phyloP scores from a whole-genome alignment of 2,329 filamentous ascomycete genomes.

The Aphanocladium album region DNA sequence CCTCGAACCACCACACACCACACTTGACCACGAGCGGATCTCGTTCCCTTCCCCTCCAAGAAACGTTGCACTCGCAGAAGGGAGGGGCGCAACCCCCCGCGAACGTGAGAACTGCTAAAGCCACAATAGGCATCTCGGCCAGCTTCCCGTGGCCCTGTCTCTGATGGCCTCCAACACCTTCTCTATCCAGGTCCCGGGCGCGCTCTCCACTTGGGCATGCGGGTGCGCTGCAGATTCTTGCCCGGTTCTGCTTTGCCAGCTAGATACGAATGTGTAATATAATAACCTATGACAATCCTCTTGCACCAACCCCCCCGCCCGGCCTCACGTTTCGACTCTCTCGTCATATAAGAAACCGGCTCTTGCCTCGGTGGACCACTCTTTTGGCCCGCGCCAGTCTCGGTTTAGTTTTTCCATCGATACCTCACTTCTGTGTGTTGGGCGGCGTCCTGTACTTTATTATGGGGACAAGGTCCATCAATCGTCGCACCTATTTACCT shows the following conservation, averaged over 20 bases:
- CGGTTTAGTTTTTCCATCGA: not conserved
- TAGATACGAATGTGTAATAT: not conserved
- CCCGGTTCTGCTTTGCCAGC: not conserved
- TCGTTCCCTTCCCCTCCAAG: not conserved
- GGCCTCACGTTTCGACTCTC: not conserved
- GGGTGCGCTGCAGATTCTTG: not conserved
- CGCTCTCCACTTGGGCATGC: conserved; percentile 1
- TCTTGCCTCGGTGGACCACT: not conserved
- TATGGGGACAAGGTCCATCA: conserved; percentile 7
- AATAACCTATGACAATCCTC: not conserved
- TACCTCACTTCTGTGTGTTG: not conserved
- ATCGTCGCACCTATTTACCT: conserved; percentile 3
- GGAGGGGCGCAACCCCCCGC: not conserved
- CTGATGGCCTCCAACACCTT: not conserved
- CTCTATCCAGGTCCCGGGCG: not conserved
- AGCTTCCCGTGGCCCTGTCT: not conserved
- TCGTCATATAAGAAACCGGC: not conserved
- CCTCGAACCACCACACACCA: not conserved
- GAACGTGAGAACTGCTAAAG: not conserved
- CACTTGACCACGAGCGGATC: conserved; percentile 2
- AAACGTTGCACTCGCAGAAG: conserved; percentile 9
- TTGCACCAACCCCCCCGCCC: not conserved
- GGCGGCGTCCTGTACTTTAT: conserved; percentile 7
- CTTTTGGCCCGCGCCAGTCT: not conserved
- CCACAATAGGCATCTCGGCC: conserved; percentile 9